Conservation (phyloP, 257 asterid species). For the Solanum virginianum region DNA sequence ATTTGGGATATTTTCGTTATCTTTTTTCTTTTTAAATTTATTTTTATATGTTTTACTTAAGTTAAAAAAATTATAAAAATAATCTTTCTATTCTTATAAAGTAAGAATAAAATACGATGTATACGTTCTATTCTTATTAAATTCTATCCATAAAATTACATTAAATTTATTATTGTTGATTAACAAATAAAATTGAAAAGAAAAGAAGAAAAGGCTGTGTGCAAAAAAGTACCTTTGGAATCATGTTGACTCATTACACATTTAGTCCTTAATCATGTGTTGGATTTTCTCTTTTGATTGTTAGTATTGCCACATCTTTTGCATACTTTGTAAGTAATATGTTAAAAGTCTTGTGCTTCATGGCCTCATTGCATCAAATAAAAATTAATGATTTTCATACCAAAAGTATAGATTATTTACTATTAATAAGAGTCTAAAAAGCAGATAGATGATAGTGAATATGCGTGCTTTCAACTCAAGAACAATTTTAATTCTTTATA, state of each 20-base stretch:
- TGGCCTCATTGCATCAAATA: background rate
- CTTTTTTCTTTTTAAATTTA: too few species aligned
- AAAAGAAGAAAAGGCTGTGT: background rate
- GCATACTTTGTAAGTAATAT: background rate
- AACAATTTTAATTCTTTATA: too few species aligned
- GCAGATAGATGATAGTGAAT: too few species aligned
- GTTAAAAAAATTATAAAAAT: fast-evolving
- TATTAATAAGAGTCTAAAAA: too few species aligned
- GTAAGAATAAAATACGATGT: background rate
- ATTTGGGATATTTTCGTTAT: background rate
- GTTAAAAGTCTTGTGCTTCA: background rate
- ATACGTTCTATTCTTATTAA: background rate
- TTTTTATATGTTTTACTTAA: too few species aligned
- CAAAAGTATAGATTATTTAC: background rate
- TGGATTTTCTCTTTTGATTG: background rate
- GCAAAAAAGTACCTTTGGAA: background rate
- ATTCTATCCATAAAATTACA: background rate
- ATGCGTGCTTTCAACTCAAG: too few species aligned
- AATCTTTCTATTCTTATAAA: background rate
- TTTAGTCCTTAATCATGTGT: background rate
- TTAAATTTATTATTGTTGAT: background rate
- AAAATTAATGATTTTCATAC: too few species aligned
- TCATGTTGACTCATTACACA: background rate
- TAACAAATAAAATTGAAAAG: background rate
- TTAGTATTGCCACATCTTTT: background rate